phyloP scores from a whole-genome alignment of 2,329 filamentous ascomycete species.

The Mycosphaerella arachidis region DNA sequence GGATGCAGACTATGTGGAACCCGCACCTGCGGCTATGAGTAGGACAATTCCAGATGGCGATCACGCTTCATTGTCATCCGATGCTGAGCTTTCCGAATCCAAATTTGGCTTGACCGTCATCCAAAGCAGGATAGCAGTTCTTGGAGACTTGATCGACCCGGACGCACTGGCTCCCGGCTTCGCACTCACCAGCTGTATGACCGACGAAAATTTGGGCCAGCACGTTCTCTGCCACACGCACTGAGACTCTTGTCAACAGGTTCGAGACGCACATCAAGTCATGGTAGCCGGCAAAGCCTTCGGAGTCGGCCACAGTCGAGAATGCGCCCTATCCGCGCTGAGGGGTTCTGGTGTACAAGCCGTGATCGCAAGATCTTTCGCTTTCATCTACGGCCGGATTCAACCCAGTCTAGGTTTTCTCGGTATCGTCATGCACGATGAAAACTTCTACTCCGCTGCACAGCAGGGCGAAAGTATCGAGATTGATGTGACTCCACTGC shows the following conservation, averaged over 20 bases:
- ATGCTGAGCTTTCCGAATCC: no score
- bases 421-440: constrained; percentile 6
- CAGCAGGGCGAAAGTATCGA: not conserved
- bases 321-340: constrained; percentile 6
- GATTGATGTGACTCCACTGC: constrained; percentile 10
- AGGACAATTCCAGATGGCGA: no score
- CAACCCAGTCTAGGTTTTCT: constrained; percentile 6
- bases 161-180: no score
- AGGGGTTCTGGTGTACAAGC: constrained; percentile 9
- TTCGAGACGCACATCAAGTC: constrained; percentile 1
- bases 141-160: not conserved
- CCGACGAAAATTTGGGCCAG: no score
- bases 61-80: no score
- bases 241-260: constrained; percentile 8
- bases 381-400: constrained; percentile 11
- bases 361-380: constrained; percentile 10
- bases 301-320: constrained; percentile 10
- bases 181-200: no score
- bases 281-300: constrained; percentile 13
- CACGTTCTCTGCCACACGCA: no score
- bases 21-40: no score
- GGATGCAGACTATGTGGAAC: no score
- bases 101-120: no score
- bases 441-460: constrained; percentile 5
- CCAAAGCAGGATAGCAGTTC: no score